Evolutionary conservation across 192 early-diverging fungal species (phyloP), one percentile per base, ranked within the genome.

Genomic region (Phycomyces nitens): DNA sequence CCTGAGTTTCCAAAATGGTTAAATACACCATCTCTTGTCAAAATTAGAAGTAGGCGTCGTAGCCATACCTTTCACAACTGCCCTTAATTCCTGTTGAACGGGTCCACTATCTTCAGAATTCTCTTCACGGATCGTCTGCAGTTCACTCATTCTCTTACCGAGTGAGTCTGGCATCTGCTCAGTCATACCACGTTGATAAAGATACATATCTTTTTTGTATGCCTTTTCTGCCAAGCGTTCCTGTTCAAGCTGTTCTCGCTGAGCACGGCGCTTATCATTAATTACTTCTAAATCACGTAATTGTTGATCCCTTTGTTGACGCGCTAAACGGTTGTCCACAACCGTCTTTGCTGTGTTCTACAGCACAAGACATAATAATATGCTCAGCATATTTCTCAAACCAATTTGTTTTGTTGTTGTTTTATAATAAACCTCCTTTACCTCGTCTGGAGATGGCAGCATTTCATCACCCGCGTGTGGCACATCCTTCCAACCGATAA

Each of bases 401-500:
- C 18, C n/a, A 22, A 42, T 23, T 16, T 14, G 7, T 55, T 1
- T 34, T 21, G 40, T 51, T 60, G 10, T 14, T 12, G 15, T 55
- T 40, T 54, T 40, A 24, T 64, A 7, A n/a, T 42, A 26, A 20
- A 22, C 41, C 34, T 14, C 5, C 14, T 10, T 38, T 74, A 80
- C 80, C 74, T 88, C 88, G 21, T 73, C 79, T 39, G 80, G 80
- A 2, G 89, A 89, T 49, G 92, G 88, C 22, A 99, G 66, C 16
- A 89, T 92, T 69, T 88, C 80, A 64, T 99, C 95, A 23, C 96
- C 96, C 15, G 96, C 93, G 40, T 80, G 76, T 7, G 96, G 96
- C 26, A 96, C 77, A 10, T 91, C 91, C 64, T 93, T 92, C 96
- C 96, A 99, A 3, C 96, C 96, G 68, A 84, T 88, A 12, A 96